Percentiles rank a stretch among this genome's conserved stretches.
Conservation (phyloP, 2,329 filamentous ascomycete genomes). For the Cryphonectria radicalis region DNA sequence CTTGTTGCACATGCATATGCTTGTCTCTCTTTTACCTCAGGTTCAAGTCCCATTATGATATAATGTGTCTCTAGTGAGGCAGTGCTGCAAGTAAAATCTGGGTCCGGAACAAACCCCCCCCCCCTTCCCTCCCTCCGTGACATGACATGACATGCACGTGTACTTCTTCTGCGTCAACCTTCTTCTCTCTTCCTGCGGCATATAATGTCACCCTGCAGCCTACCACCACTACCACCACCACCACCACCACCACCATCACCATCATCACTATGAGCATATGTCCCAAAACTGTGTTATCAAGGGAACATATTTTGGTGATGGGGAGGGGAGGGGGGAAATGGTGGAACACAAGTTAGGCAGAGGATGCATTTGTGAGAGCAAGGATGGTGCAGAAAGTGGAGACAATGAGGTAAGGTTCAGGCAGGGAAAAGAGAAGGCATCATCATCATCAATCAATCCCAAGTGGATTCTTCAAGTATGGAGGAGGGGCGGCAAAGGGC, state of each 20-base stretch:
- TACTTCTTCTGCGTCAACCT: too few relatives aligned
- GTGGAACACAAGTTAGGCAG: neutral
- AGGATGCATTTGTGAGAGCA: neutral
- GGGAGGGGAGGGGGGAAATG: neutral
- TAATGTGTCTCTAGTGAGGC: neutral
- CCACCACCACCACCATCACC: neutral
- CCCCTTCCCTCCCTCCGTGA: neutral
- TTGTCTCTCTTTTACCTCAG: constrained; percentile 5
- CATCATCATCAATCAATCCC: constrained; percentile 1
- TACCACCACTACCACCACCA: neutral
- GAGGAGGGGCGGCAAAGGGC: neutral
- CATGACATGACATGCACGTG: neutral
- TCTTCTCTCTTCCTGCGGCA: neutral
- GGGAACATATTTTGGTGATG: neutral
- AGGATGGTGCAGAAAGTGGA: constrained; percentile 9
- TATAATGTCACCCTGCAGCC: neutral
- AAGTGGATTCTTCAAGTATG: neutral
- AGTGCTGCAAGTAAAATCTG: constrained; percentile 12
- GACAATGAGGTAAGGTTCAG: constrained; percentile 17
- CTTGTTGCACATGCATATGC: constrained; percentile 1
- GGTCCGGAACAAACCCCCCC: neutral
- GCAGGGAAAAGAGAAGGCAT: constrained; percentile 1
- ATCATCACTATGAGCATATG: neutral
- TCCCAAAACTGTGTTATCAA: neutral
- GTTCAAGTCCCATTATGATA: neutral